phyloP scores from a whole-genome alignment of 75 land plant genomes.

The Larix kaempferi region DNA sequence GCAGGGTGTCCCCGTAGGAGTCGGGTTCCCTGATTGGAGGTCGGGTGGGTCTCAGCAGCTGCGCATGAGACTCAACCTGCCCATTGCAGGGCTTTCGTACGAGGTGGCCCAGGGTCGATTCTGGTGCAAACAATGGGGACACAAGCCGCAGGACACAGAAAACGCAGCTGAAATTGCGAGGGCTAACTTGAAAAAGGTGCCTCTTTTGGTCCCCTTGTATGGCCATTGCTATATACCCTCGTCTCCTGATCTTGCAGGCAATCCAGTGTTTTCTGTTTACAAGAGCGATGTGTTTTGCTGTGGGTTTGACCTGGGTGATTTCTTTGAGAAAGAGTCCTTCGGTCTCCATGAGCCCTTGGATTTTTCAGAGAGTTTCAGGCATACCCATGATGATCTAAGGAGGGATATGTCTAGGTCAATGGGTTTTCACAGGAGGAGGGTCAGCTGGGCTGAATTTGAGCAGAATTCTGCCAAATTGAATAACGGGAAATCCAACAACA shows the following conservation, averaged over 20 bases:
- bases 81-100: constrained; percentile 61
- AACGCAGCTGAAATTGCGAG: constrained; percentile 54
- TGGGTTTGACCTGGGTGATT: constrained; percentile 45
- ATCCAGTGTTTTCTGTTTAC: constrained; percentile 54
- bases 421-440: not conserved
- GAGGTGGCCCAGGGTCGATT: constrained; percentile 51
- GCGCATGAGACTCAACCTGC: constrained; percentile 46
- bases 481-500: not conserved
- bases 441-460: not conserved
- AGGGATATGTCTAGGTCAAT: not conserved
- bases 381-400: not conserved
- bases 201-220: constrained; percentile 51
- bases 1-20: constrained; percentile 70
- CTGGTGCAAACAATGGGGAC: constrained; percentile 84
- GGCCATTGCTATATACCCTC: constrained; percentile 49
- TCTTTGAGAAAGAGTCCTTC: constrained; percentile 46
- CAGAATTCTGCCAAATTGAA: not conserved
- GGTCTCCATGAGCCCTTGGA: not conserved
- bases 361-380: constrained; percentile 1
- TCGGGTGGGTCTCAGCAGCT: constrained; percentile 37
- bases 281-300: constrained; percentile 27
- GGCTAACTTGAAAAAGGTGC: constrained; percentile 44
- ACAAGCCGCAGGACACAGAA: constrained; percentile 53
- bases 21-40: constrained; percentile 97
- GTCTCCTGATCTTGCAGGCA: constrained; percentile 44